Conservation (phyloP, 805 yeast genomes). For the Lachancea cidri region DNA sequence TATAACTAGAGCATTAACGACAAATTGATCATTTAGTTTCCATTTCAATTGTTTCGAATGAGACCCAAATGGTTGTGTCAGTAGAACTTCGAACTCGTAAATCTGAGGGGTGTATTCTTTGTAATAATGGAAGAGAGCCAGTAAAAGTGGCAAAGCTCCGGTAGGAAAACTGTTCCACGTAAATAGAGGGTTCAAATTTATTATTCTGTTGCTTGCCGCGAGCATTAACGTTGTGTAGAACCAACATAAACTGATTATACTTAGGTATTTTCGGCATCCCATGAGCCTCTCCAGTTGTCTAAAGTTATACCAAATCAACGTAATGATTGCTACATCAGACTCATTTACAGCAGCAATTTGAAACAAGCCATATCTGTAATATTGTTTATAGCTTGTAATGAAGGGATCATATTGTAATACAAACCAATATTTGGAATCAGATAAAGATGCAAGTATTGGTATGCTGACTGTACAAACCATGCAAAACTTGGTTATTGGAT, state of each 20-base stretch:
- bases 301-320: slow-evolving; percentile 45
- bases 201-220: slow-evolving; percentile 31
- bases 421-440: slow-evolving; percentile 26
- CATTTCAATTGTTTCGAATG: slow-evolving; percentile 18
- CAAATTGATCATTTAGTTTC: slow-evolving; percentile 33
- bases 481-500: slow-evolving; percentile 27
- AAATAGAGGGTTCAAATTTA: slow-evolving; percentile 34
- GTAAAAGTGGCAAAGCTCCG: slow-evolving; percentile 40
- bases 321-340: slow-evolving; percentile 46
- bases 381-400: slow-evolving; percentile 49
- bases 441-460: slow-evolving; percentile 26
- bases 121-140: slow-evolving; percentile 38
- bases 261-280: slow-evolving; percentile 51
- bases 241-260: slow-evolving; percentile 36
- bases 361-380: slow-evolving; percentile 47
- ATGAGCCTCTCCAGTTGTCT: slow-evolving; percentile 53
- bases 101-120: slow-evolving; percentile 38
- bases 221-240: slow-evolving; percentile 37
- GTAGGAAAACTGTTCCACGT: slow-evolving; percentile 38
- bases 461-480: slow-evolving; percentile 23
- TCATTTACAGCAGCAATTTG: slow-evolving; percentile 55
- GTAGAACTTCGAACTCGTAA: slow-evolving; percentile 37
- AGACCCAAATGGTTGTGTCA: slow-evolving; percentile 22
- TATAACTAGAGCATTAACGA: slow-evolving; percentile 28
- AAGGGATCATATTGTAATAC: slow-evolving; percentile 40